These are phyloP conservation scores for Sugiyamaella novakii DNA, from an alignment of 1,139 yeast genomes.

Conservation along the genomic window DNA sequence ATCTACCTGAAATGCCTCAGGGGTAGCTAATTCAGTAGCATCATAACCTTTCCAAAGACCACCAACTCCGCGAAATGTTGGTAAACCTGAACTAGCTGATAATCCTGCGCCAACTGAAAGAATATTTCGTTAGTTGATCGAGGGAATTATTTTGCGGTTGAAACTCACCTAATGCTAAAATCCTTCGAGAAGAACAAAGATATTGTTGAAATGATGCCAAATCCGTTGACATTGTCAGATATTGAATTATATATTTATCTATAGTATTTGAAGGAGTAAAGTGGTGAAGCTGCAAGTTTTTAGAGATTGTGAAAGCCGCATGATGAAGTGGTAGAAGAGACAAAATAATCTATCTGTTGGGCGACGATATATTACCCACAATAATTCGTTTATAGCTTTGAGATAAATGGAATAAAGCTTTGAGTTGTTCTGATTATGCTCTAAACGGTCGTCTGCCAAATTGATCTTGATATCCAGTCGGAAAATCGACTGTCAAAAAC, in stretches of 20 bases:
- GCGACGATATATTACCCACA: too few relatives aligned
- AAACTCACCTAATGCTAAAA: constrained; percentile 16
- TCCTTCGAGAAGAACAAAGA: constrained; percentile 13
- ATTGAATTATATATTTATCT: neutral
- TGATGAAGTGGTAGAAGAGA: too few relatives aligned
- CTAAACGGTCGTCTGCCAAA: too few relatives aligned
- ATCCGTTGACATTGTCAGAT: constrained; percentile 11
- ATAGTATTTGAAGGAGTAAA: neutral
- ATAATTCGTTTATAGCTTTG: too few relatives aligned
- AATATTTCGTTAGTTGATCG: constrained; percentile 3
- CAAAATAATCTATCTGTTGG: too few relatives aligned
- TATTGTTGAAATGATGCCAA: constrained; percentile 16
- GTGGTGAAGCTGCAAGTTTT: constrained; percentile 13
- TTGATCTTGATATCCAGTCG: too few relatives aligned
- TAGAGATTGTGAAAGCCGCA: too few relatives aligned
- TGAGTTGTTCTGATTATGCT: too few relatives aligned
- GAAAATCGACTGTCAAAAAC: too few relatives aligned
- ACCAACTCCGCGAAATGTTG: constrained; percentile 70
- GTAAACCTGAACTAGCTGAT: constrained; percentile 74
- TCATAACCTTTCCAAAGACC: constrained; percentile 80
- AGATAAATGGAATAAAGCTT: too few relatives aligned
- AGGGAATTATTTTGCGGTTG: too few relatives aligned
- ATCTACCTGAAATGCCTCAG: constrained; percentile 80
- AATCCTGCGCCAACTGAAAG: constrained; percentile 74
- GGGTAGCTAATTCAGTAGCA: constrained; percentile 83